Evolutionary conservation across 371 early-diverging fungal genomes (phyloP).

Genomic region (Rhizopus sp.): DNA sequence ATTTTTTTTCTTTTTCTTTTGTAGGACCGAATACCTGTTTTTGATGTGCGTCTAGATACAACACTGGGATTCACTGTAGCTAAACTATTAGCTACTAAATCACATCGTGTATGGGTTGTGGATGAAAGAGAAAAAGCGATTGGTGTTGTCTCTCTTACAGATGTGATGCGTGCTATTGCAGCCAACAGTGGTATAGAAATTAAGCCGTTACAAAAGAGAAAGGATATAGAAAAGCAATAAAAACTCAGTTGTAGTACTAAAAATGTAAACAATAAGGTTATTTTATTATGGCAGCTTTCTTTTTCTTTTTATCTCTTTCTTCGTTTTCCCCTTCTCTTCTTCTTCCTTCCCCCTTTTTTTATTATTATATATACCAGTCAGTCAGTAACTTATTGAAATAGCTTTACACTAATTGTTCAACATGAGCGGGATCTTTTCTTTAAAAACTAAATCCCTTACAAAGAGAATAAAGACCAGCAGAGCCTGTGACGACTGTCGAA

Average conservation of each 20-base stretch:
- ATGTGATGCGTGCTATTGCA: slow-evolving; percentile 63
- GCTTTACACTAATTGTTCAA: slow-evolving; percentile 9
- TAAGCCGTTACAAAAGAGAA: slow-evolving; percentile 6
- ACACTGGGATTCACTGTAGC: slow-evolving; percentile 70
- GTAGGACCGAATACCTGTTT: slow-evolving; percentile 76
- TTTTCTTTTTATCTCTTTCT: slow-evolving; percentile 3
- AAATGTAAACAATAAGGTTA: slow-evolving; percentile 2
- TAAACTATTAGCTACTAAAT: slow-evolving; percentile 78
- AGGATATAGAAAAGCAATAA: not conserved
- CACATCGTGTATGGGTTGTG: slow-evolving; percentile 86
- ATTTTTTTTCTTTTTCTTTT: not conserved
- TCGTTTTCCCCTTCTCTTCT: slow-evolving; percentile 1
- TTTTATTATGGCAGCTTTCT: slow-evolving; percentile 4
- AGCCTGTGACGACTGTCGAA: slow-evolving; percentile 56
- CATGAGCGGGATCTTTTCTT: slow-evolving; percentile 21
- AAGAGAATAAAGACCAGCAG: slow-evolving; percentile 47
- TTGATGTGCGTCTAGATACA: slow-evolving; percentile 73
- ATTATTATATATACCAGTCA: not conserved
- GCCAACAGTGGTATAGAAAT: slow-evolving; percentile 25
- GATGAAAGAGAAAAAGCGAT: slow-evolving; percentile 51
- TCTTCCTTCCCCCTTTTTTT: slow-evolving; percentile 1
- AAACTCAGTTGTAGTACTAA: not conserved
- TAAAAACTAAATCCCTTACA: slow-evolving; percentile 23
- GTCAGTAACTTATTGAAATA: not conserved
- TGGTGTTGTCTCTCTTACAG: slow-evolving; percentile 78